These are phyloP conservation scores for Trichosporon asahii DNA, from an alignment of 1,284 basidiomycete species.

Conservation along the genomic window DNA sequence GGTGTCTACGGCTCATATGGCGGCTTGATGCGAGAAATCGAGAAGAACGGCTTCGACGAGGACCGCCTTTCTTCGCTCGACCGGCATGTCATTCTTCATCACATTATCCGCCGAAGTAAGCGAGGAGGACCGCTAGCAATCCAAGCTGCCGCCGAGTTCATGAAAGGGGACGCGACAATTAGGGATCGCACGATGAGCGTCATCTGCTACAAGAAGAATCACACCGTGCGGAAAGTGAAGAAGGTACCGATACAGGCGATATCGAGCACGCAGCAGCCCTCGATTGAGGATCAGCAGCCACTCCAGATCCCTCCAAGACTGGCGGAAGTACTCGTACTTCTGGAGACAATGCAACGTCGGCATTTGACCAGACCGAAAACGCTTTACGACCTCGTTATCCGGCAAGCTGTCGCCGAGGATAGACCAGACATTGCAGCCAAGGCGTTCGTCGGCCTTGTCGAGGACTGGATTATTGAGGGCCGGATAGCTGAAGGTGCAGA, in stretches of 20 bases:
- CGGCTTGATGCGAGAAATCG: background rate
- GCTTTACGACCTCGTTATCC: slow-evolving; percentile 38
- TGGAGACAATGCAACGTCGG: slow-evolving; percentile 33
- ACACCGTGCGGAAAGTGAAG: background rate
- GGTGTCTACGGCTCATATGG: background rate
- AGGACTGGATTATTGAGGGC: slow-evolving; percentile 52
- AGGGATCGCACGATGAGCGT: slow-evolving; percentile 4
- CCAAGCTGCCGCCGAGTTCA: background rate
- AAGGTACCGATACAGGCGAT: background rate
- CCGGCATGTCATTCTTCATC: slow-evolving; percentile 31
- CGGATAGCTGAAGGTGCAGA: slow-evolving; percentile 45
- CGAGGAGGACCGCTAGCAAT: background rate
- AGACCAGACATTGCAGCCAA: slow-evolving; percentile 44
- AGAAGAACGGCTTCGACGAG: slow-evolving; percentile 1
- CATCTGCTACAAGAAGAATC: background rate
- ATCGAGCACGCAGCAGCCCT: slow-evolving; percentile 16
- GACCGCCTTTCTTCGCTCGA: slow-evolving; percentile 28
- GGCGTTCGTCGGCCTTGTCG: slow-evolving; percentile 48
- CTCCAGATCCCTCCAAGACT: background rate
- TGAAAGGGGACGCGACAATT: slow-evolving; percentile 14
- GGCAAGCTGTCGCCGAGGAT: slow-evolving; percentile 30
- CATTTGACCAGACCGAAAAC: slow-evolving; percentile 32
- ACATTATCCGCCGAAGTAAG: slow-evolving; percentile 28
- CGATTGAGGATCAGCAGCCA: slow-evolving; percentile 25
- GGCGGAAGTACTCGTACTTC: slow-evolving; percentile 26